Evolutionary conservation across 768 basidiomycete genomes (phyloP).

Genomic region (Saitozyma sp.): DNA sequence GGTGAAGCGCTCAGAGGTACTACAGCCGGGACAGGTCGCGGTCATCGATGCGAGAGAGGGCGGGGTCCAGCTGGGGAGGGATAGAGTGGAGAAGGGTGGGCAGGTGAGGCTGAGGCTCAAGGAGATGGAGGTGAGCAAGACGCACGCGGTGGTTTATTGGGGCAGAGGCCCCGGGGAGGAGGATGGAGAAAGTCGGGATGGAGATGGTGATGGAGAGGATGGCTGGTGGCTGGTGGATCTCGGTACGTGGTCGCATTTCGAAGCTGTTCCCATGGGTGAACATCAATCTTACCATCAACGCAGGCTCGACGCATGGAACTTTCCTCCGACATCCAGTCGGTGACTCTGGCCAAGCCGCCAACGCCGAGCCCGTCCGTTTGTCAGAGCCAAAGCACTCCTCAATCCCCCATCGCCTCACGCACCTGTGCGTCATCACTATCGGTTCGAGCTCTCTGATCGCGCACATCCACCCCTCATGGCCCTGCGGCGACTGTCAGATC

Average conservation of each 20-base stretch:
- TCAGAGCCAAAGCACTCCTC: conserved; percentile 39
- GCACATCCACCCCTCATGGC: conserved; percentile 48
- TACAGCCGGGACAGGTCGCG: conserved; percentile 24
- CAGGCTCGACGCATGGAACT: conserved; percentile 51
- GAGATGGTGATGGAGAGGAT: conserved; percentile 14
- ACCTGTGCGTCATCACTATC: conserved; percentile 32
- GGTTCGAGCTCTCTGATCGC: conserved; percentile 37
- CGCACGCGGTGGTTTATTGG: conserved; percentile 46
- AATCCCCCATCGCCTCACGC: conserved; percentile 25
- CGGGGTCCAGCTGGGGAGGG: conserved; percentile 44
- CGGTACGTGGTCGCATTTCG: conserved; percentile 26
- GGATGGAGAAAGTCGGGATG: neutral
- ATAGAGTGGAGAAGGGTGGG: conserved; percentile 33
- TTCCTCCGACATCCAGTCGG: conserved; percentile 7
- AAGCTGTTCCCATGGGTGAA: too few relatives aligned
- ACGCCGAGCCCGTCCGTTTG: conserved; percentile 20
- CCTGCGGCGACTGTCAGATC: conserved; percentile 43
- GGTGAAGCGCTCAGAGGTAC: conserved; percentile 16
- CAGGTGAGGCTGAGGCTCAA: conserved; percentile 34
- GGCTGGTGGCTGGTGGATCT: conserved; percentile 49
- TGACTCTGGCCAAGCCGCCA: neutral
- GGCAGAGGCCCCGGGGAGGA: conserved; percentile 16
- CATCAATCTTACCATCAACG: neutral
- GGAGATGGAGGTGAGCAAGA: conserved; percentile 49
- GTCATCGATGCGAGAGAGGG: conserved; percentile 42